Percentiles rank a stretch among this genome's conserved stretches.
phyloP scores from a whole-genome alignment of 306 rosid genomes.

The barrel medic (Medicago truncatula) region MtrunA17r5.0-ANR NC_053043.1:18389001-18389500 shows the following conservation, averaged over 20 bases:
- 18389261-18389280: conserved; percentile 41
- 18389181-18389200: conserved; percentile 47
- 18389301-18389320: conserved; percentile 53
- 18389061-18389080: conserved; percentile 34
- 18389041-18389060: conserved; percentile 41
- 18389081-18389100: conserved; percentile 37
- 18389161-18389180: conserved; percentile 65
- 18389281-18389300: conserved; percentile 41
- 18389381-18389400: conserved; percentile 50
- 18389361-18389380: conserved; percentile 63
- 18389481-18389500: conserved; percentile 71
- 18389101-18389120: conserved; percentile 50
- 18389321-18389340: conserved; percentile 69
- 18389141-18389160: conserved; percentile 57
- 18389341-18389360: conserved; percentile 63
- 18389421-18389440: conserved; percentile 57
- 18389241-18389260: conserved; percentile 56
- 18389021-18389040: not conserved
- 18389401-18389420: conserved; percentile 58
- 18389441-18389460: conserved; percentile 76
- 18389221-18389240: conserved; percentile 53
- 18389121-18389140: conserved; percentile 48
- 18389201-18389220: conserved; percentile 60
- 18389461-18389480: conserved; percentile 71
- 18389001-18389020: conserved; percentile 37